Conservation (phyloP, 495 filamentous ascomycete genomes). For the Xylaria curta region DNA sequence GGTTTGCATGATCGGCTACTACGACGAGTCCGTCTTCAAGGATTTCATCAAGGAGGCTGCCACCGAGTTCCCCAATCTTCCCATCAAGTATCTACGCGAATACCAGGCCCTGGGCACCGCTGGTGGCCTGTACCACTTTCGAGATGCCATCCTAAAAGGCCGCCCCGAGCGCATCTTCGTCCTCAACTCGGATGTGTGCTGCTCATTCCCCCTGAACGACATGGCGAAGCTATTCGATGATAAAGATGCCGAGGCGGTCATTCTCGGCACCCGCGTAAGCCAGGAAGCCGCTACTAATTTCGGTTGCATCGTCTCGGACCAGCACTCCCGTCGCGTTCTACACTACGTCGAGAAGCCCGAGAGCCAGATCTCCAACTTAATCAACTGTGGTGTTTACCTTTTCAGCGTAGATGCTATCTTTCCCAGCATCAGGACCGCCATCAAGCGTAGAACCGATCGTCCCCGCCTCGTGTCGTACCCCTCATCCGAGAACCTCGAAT, state of each 20-base stretch:
- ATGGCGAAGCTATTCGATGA: conserved; percentile 95
- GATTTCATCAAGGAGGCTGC: conserved; percentile 94
- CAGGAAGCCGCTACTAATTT: conserved; percentile 96
- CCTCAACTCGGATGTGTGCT: conserved; percentile 98
- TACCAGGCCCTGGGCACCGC: conserved; percentile 97
- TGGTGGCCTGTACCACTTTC: conserved; percentile 98
- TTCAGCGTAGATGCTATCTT: conserved; percentile 96
- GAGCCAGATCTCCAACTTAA: conserved; percentile 96
- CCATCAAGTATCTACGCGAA: conserved; percentile 95
- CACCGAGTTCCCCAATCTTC: conserved; percentile 84
- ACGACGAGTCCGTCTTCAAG: conserved; percentile 94
- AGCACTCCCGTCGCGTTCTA: conserved; percentile 92
- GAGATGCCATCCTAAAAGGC: conserved; percentile 97
- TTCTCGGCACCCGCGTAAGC: conserved; percentile 89
- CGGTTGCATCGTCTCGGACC: conserved; percentile 95
- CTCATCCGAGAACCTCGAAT: conserved; percentile 90
- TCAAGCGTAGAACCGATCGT: conserved; percentile 93
- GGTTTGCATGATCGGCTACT: conserved; percentile 98
- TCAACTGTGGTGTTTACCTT: conserved; percentile 99
- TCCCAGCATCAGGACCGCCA: conserved; percentile 91
- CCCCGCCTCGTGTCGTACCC: conserved; percentile 92
- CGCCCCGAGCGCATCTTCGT: conserved; percentile 95
- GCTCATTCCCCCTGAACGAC: conserved; percentile 94
- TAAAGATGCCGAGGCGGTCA: conserved; percentile 96
- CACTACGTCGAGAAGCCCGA: conserved; percentile 99